Evolutionary conservation across 495 filamentous ascomycete genomes (phyloP).

Genomic region (Jackrogersella minutella): DNA sequence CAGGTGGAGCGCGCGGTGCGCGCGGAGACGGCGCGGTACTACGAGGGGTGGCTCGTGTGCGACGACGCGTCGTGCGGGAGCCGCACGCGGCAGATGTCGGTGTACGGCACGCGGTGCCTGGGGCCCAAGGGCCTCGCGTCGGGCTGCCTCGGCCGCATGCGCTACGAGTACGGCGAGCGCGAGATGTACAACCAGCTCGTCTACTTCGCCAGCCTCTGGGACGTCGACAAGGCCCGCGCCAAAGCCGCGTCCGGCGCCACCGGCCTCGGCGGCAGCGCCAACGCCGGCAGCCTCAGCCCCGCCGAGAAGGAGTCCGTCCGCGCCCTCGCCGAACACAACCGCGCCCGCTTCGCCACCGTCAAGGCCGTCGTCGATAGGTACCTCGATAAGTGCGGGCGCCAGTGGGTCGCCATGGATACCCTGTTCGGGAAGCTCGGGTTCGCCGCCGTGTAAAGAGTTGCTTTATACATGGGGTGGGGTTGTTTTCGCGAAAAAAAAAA

Average conservation of each 20-base stretch:
- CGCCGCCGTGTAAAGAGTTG: slow-evolving; percentile 43
- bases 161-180: slow-evolving; percentile 86
- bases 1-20: slow-evolving; percentile 89
- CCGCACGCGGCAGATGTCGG: slow-evolving; percentile 88
- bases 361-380: slow-evolving; percentile 83
- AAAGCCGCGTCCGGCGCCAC: slow-evolving; percentile 47
- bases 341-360: slow-evolving; percentile 75
- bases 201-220: slow-evolving; percentile 85
- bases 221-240: slow-evolving; percentile 81
- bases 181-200: slow-evolving; percentile 93
- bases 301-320: slow-evolving; percentile 62
- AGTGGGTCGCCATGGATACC: slow-evolving; percentile 96
- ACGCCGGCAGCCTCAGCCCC: slow-evolving; percentile 48
- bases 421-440: slow-evolving; percentile 73
- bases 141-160: slow-evolving; percentile 88
- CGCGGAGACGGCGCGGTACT: slow-evolving; percentile 79
- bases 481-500: no score
- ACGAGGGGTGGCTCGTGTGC: slow-evolving; percentile 90
- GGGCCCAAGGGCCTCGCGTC: slow-evolving; percentile 82
- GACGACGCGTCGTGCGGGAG: slow-evolving; percentile 86
- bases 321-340: slow-evolving; percentile 81
- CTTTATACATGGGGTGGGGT: no score
- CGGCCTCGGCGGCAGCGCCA: slow-evolving; percentile 48
- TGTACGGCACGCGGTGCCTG: slow-evolving; percentile 89
- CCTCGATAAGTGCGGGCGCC: slow-evolving; percentile 89